A percentile compares a stretch with the other conserved stretches of the same genome.
Evolutionary conservation across 352 stramenopile species (phyloP).

Genomic region (Globisporangium splendens): DNA sequence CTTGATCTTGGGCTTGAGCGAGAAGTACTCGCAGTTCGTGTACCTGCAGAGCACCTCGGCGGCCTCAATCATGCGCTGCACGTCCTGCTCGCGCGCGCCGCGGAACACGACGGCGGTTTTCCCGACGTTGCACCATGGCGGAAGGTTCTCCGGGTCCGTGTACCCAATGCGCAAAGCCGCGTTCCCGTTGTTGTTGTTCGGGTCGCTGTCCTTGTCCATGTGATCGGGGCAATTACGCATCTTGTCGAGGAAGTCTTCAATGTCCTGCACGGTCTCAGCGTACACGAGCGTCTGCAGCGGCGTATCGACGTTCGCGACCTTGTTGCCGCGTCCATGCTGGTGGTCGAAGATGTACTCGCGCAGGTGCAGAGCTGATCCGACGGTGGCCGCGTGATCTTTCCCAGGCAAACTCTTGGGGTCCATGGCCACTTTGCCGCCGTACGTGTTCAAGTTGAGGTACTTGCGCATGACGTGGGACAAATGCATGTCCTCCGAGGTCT

Average conservation of each 20-base stretch:
- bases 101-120: conserved; percentile 57
- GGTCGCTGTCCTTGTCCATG: not conserved
- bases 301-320: conserved; percentile 39
- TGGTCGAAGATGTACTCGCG: conserved; percentile 62
- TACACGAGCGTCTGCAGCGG: conserved; percentile 54
- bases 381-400: conserved; percentile 41
- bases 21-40: conserved; percentile 50
- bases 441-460: conserved; percentile 64
- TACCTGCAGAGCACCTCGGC: conserved; percentile 34
- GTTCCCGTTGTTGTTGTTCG: not conserved
- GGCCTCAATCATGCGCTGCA: conserved; percentile 31
- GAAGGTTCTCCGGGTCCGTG: not conserved
- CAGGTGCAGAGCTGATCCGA: conserved; percentile 42
- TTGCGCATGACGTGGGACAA: conserved; percentile 61
- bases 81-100: conserved; percentile 42
- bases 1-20: conserved; percentile 48
- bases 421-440: conserved; percentile 44
- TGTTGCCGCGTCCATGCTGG: conserved; percentile 54
- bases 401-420: conserved; percentile 19
- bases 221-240: conserved; percentile 23
- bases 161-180: not conserved
- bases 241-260: conserved; percentile 36
- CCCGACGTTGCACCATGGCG: conserved; percentile 35
- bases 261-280: conserved; percentile 40
- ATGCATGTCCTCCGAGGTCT: conserved; percentile 61